Percentiles rank a stretch among this genome's conserved stretches.
phyloP scores from a whole-genome alignment of 257 asterid species.

The Asclepias syriaca region DNA sequence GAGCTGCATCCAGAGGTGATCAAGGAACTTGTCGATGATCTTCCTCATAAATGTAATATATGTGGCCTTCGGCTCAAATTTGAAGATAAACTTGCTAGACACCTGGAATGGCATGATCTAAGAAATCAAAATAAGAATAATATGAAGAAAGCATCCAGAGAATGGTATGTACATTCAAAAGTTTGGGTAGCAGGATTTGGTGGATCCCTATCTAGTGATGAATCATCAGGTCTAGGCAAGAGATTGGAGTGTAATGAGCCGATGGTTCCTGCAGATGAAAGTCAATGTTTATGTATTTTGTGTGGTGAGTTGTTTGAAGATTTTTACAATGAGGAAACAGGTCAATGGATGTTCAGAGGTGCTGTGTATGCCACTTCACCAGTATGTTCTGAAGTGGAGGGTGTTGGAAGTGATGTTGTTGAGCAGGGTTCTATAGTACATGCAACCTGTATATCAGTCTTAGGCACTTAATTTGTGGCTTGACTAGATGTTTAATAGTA shows the following conservation, averaged over 20 bases:
- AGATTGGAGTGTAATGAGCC: constrained; percentile 32
- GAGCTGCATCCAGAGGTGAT: constrained; percentile 56
- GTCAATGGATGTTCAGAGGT: constrained; percentile 81
- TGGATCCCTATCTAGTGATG: constrained; percentile 19
- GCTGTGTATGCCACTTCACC: constrained; percentile 52
- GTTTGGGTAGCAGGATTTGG: constrained; percentile 51
- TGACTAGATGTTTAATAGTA: constrained; percentile 43
- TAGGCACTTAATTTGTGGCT: constrained; percentile 35
- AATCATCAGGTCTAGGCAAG: constrained; percentile 32
- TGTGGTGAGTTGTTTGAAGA: constrained; percentile 87
- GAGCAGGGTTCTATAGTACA: constrained; percentile 55
- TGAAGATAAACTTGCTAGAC: constrained; percentile 57
- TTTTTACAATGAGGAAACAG: constrained; percentile 46
- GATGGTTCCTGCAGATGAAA: constrained; percentile 86
- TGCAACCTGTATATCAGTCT: constrained; percentile 53
- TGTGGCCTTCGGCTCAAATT: constrained; percentile 63
- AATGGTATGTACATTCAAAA: constrained; percentile 53
- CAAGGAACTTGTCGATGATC: constrained; percentile 50
- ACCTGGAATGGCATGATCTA: constrained; percentile 74
- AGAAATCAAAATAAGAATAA: constrained; percentile 31
- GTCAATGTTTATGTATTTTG: constrained; percentile 70
- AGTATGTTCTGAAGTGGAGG: constrained; percentile 20
- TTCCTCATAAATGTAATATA: constrained; percentile 53
- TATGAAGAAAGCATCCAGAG: constrained; percentile 40
- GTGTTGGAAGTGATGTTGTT: constrained; percentile 22